These are phyloP conservation scores for Ambispora gerdemannii DNA, from an alignment of 192 early-diverging fungal species.

Conservation along the genomic window DNA sequence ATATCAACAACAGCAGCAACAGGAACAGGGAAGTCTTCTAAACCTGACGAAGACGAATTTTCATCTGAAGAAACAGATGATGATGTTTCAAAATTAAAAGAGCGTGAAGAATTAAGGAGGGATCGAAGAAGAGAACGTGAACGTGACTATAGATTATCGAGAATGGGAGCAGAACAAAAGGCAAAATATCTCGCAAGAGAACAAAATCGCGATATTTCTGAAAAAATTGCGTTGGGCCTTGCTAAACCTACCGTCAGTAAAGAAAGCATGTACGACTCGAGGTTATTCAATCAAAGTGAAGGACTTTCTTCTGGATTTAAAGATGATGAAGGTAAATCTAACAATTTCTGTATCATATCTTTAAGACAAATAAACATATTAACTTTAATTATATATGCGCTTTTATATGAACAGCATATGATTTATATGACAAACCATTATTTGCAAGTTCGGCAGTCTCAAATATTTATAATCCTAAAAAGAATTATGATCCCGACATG, in stretches of 20 bases:
- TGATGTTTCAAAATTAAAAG: conserved; percentile 59
- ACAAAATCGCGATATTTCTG: conserved; percentile 92
- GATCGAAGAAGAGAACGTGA: conserved; percentile 84
- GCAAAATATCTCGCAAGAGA: conserved; percentile 72
- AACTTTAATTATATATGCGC: background rate
- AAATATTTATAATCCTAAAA: conserved; percentile 80
- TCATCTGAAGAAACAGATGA: conserved; percentile 50
- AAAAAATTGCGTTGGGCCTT: conserved; percentile 96
- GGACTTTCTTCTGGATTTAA: conserved; percentile 86
- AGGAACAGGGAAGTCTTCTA: background rate
- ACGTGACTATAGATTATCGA: conserved; percentile 77
- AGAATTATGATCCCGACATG: conserved; percentile 46
- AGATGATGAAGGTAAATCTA: conserved; percentile 69
- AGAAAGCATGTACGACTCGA: conserved; percentile 92
- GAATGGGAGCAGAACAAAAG: conserved; percentile 86
- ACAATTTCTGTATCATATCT: background rate
- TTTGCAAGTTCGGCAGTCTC: conserved; percentile 65
- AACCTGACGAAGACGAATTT: conserved; percentile 25
- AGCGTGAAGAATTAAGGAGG: conserved; percentile 85
- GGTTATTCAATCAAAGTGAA: conserved; percentile 89
- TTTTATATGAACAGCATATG: conserved; percentile 57
- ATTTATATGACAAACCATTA: conserved; percentile 94
- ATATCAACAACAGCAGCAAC: conserved; percentile 33
- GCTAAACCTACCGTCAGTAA: conserved; percentile 86
- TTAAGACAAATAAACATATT: background rate